Conservation (phyloP, 169 alveolate species). For the Plasmodium vinckei region DNA sequence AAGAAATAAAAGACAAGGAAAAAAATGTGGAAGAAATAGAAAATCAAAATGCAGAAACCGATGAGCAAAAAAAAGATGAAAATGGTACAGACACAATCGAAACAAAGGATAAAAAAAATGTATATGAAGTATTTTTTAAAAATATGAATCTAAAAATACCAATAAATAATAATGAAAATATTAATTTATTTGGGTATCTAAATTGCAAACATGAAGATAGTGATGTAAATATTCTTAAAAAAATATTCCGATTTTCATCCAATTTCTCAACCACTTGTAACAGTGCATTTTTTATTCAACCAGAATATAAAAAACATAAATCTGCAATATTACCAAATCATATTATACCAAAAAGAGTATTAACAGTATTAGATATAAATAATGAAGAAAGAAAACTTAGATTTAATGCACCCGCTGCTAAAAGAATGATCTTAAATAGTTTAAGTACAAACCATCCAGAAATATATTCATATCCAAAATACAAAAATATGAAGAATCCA, state of each 20-base stretch:
- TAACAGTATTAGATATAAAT: conserved; percentile 62
- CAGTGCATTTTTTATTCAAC: conserved; percentile 70
- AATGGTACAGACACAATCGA: background rate
- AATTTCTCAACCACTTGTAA: conserved; percentile 59
- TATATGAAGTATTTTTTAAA: conserved; percentile 29
- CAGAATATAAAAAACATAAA: conserved; percentile 67
- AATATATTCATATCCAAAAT: conserved; percentile 33
- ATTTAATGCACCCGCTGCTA: conserved; percentile 75
- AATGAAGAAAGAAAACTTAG: conserved; percentile 72
- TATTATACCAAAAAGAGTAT: conserved; percentile 53
- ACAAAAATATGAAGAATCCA: background rate
- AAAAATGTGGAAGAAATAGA: background rate
- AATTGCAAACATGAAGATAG: conserved; percentile 69
- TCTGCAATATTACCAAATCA: conserved; percentile 64
- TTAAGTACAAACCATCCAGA: conserved; percentile 68
- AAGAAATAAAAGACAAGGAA: conserved; percentile 47
- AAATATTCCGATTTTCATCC: conserved; percentile 51
- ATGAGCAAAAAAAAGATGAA: background rate
- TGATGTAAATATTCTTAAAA: conserved; percentile 60
- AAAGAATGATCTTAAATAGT: conserved; percentile 67
- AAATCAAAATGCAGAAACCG: background rate
- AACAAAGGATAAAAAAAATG: background rate
- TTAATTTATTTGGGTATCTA: conserved; percentile 58
- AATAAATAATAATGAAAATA: conserved; percentile 22
- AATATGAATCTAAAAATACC: conserved; percentile 52